Evolutionary conservation across 2,329 filamentous ascomycete genomes (phyloP), one percentile per base, ranked within the genome.

Genomic region (Scedosporium aurantiacum): DNA sequence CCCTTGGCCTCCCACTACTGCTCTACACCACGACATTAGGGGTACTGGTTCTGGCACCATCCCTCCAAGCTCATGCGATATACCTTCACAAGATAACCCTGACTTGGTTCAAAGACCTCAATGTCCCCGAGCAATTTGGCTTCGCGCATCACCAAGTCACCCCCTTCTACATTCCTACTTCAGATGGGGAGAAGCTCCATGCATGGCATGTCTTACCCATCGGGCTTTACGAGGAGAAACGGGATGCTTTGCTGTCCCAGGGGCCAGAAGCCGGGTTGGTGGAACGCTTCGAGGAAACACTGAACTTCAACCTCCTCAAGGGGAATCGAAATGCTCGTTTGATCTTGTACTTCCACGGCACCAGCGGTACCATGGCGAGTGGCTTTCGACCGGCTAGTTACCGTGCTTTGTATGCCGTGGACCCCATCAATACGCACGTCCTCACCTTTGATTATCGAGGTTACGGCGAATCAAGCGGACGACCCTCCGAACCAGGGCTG

Each of bases 141-240:
- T 90, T 90, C 68, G 77, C 85, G 32, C 84, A 81, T 68, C 84
- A 85, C 58, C 87, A 91, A 73, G 82, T 89, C 4, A 85, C 85
- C 12, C 85, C 88, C 0, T 91, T 91, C 70, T 82, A 81, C 63
- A 72, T 91, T 45, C 72, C 72, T 2, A 89, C 87, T 0, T 73
- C 80, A 0, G 87, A 90, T 69, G 80, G 82, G 47, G 83, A 88
- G 68, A 81, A 75, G 1, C 73, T 91, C 3, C 88, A 88, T 68
- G 84, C 84, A 55, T 91, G 88, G 88, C 88, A 91, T 70, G 76
- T 91, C 32, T 74, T 90, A 45, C 88, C 88, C 0, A 69, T 87
- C 2, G 82, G 82, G 60, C 72, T 88, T 1, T 91, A 89, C 69
- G 69, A 77, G 18, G 65, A 70, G 14, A 76, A 89, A 66, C 82